Conservation (phyloP, 495 filamentous ascomycete genomes). For the Aspergillus incahuasiensis region DNA sequence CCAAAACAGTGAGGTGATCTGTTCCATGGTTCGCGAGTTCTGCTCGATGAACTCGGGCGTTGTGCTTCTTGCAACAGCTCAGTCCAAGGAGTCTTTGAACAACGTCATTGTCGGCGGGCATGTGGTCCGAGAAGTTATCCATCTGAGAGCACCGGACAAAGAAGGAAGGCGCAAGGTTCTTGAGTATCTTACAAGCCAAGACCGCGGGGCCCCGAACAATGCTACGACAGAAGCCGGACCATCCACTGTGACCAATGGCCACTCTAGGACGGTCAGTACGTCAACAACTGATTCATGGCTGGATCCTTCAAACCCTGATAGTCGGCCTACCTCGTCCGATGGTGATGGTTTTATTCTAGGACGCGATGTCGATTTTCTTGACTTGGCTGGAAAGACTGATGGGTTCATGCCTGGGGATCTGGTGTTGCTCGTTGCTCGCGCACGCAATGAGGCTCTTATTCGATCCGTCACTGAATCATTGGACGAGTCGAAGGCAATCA, state of each 20-base stretch:
- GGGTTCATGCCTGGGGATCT: slow-evolving; percentile 98
- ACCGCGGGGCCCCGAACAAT: slow-evolving; percentile 16
- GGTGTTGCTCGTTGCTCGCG: slow-evolving; percentile 76
- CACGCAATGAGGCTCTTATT: slow-evolving; percentile 86
- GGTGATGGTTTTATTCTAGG: slow-evolving; percentile 64
- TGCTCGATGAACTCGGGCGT: slow-evolving; percentile 71
- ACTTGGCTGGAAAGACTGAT: slow-evolving; percentile 87
- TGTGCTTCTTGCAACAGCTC: slow-evolving; percentile 83
- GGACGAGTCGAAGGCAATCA: slow-evolving; percentile 44
- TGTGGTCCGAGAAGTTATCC: slow-evolving; percentile 76
- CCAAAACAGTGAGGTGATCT: slow-evolving; percentile 86
- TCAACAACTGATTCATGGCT: slow-evolving; percentile 64
- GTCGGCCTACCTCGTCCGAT: slow-evolving; percentile 44
- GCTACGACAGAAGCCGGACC: slow-evolving; percentile 16
- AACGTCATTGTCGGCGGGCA: slow-evolving; percentile 75
- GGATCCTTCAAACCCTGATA: slow-evolving; percentile 53
- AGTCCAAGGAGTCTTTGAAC: slow-evolving; percentile 84
- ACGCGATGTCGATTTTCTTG: slow-evolving; percentile 80
- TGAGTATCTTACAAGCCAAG: slow-evolving; percentile 54
- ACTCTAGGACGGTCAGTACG: slow-evolving; percentile 33
- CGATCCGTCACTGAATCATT: slow-evolving; percentile 50
- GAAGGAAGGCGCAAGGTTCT: slow-evolving; percentile 79
- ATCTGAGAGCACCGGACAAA: slow-evolving; percentile 83
- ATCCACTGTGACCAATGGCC: slow-evolving; percentile 32
- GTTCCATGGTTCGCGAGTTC: slow-evolving; percentile 75